Conservation (phyloP, 805 yeast species). For the Saccharomyces kudriavzevii region DNA sequence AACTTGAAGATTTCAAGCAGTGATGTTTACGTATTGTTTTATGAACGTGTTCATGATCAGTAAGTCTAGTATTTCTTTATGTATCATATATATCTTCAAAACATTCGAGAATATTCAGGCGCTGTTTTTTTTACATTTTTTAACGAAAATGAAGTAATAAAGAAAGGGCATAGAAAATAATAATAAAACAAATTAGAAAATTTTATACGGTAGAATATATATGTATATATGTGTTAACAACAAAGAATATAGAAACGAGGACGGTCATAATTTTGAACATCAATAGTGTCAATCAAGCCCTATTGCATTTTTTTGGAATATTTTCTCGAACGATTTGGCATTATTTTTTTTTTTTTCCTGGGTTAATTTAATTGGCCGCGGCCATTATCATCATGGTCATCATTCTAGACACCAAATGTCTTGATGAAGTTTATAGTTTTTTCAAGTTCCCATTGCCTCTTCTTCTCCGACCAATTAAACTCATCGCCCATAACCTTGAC, state of each 20-base stretch:
- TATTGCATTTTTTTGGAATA: background rate
- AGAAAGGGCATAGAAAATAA: too few relatives aligned
- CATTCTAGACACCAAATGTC: slow-evolving; percentile 43
- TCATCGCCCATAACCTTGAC: slow-evolving; percentile 78
- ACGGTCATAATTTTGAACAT: background rate
- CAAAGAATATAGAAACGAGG: background rate
- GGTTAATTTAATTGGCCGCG: background rate
- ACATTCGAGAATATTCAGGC: background rate
- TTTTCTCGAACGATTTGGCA: background rate
- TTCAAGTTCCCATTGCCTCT: slow-evolving; percentile 41
- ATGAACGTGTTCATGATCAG: slow-evolving; percentile 34
- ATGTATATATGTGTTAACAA: background rate
- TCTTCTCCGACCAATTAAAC: slow-evolving; percentile 62
- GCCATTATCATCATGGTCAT: background rate
- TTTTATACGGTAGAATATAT: background rate
- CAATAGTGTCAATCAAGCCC: background rate
- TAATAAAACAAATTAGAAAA: background rate
- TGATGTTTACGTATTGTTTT: slow-evolving; percentile 65
- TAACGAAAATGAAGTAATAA: background rate
- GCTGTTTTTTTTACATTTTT: background rate
- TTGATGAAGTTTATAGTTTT: slow-evolving; percentile 53
- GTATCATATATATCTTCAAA: background rate
- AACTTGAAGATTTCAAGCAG: slow-evolving; percentile 38
- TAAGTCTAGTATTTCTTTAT: background rate
- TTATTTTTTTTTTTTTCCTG: background rate